Conservation (phyloP, 2,329 filamentous ascomycete genomes). For the Colletotrichum theobromicola region DNA sequence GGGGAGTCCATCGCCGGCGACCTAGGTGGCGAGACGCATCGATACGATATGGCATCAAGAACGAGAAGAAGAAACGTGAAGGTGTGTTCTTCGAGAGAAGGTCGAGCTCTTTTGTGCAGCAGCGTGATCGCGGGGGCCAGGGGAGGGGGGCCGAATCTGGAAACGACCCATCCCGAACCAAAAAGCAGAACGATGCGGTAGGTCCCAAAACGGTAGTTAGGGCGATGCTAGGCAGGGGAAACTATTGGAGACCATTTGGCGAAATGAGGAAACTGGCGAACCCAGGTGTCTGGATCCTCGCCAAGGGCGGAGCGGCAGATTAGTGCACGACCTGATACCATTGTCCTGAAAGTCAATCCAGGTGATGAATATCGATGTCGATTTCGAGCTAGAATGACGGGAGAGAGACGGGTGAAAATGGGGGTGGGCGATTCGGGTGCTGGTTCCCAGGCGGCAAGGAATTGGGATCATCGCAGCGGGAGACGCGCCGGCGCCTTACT, state of each 20-base stretch:
- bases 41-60: neutral
- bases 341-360: neutral
- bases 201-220: slow-evolving; percentile 4
- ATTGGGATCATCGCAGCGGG: neutral
- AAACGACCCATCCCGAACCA: neutral
- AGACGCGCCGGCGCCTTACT: neutral
- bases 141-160: slow-evolving; percentile 7
- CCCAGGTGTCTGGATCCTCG: neutral
- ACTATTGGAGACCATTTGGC: slow-evolving; percentile 17
- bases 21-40: slow-evolving; percentile 10
- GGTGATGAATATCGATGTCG: neutral
- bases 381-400: neutral
- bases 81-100: neutral
- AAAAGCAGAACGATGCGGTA: neutral
- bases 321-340: neutral
- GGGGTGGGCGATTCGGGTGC: neutral
- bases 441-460: neutral
- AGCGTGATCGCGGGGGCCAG: slow-evolving; percentile 3
- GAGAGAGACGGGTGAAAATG: neutral
- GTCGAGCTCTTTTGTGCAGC: slow-evolving; percentile 4
- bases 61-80: neutral
- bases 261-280: slow-evolving; percentile 13
- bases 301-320: neutral
- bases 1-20: slow-evolving; percentile 19
- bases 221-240: slow-evolving; percentile 13